Percentiles rank a stretch among this genome's conserved stretches.
Conservation (phyloP, 352 stramenopile genomes). For the Pythium utonaiense region DNA sequence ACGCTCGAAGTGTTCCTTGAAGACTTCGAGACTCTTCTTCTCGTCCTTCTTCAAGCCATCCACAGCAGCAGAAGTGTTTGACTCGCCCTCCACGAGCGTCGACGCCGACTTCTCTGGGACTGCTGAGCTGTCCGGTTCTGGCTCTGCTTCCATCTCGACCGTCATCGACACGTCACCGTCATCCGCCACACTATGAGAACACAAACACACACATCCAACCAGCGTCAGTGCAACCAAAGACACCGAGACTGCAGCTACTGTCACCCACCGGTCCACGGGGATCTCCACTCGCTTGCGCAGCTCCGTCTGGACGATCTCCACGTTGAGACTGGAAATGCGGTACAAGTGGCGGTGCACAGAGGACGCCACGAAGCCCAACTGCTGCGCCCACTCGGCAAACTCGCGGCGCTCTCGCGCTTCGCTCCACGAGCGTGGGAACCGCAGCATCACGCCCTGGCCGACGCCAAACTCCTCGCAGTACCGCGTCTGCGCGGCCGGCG, state of each 20-base stretch:
- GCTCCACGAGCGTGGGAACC: conserved; percentile 35
- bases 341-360: conserved; percentile 32
- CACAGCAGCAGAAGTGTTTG: neutral
- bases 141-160: conserved; percentile 8
- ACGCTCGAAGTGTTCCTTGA: conserved; percentile 49
- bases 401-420: conserved; percentile 28
- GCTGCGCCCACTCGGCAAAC: conserved; percentile 39
- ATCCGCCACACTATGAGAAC: neutral
- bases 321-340: conserved; percentile 55
- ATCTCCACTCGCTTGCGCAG: conserved; percentile 29
- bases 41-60: conserved; percentile 10
- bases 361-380: conserved; percentile 51
- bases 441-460: conserved; percentile 57
- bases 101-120: neutral
- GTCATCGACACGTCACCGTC: conserved; percentile 14
- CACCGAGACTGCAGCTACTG: neutral
- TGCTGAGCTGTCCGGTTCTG: neutral
- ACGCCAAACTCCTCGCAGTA: conserved; percentile 45
- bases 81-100: neutral
- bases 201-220: neutral
- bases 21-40: conserved; percentile 27
- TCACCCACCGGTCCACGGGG: conserved; percentile 8
- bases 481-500: conserved; percentile 39
- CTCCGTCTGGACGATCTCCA: conserved; percentile 52
- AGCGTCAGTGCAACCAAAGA: neutral